phyloP scores from a whole-genome alignment of 306 rosid genomes.

The Mimosa pudica region DNA sequence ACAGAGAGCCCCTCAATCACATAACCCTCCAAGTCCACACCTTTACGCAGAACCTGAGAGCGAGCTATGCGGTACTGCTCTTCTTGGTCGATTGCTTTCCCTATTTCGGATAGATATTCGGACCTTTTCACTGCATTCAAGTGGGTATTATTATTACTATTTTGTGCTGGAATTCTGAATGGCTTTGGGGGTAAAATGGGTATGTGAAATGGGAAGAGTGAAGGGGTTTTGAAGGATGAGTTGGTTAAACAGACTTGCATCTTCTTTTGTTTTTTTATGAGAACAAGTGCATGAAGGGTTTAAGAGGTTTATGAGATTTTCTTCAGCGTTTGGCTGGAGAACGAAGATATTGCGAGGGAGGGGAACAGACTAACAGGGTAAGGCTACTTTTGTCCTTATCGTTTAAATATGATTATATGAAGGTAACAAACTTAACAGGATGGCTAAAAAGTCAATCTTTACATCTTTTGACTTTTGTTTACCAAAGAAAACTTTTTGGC shows the following conservation, averaged over 20 bases:
- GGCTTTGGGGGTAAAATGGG: conserved; percentile 45
- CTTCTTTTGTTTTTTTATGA: conserved; percentile 11
- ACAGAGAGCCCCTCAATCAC: conserved; percentile 78
- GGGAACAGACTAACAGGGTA: background rate
- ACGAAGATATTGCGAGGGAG: background rate
- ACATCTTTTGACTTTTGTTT: no score
- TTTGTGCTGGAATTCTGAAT: conserved; percentile 43
- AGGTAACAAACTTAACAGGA: no score
- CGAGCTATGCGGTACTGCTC: conserved; percentile 87
- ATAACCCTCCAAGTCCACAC: conserved; percentile 77
- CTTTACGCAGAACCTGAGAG: conserved; percentile 74
- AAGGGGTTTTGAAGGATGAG: conserved; percentile 54
- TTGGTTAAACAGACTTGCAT: conserved; percentile 64
- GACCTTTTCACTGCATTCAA: conserved; percentile 60
- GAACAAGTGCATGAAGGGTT: conserved; percentile 34
- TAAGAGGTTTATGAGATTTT: conserved; percentile 48
- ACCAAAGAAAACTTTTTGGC: no score
- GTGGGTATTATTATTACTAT: conserved; percentile 8
- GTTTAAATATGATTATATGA: background rate
- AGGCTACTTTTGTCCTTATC: background rate
- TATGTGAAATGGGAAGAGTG: conserved; percentile 56
- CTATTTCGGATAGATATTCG: conserved; percentile 62
- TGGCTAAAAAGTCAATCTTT: no score
- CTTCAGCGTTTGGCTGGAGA: background rate
- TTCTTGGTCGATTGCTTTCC: conserved; percentile 68